These are phyloP conservation scores for Fistulinella prunicolor DNA, from an alignment of 768 basidiomycete species.

Conservation along the genomic window DNA sequence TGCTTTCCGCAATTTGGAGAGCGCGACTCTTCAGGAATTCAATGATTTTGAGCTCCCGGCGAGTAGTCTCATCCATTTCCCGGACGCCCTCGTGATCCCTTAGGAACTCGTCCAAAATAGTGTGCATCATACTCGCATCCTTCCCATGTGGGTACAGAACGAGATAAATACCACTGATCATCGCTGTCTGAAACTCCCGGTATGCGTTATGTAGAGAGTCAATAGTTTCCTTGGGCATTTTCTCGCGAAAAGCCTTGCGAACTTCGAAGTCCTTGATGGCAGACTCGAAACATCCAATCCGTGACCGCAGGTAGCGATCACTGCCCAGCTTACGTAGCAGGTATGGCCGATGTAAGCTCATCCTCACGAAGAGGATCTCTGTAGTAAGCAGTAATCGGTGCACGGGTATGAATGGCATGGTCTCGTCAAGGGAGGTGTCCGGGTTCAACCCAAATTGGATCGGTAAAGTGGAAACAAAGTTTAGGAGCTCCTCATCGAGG, in stretches of 20 bases:
- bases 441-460: constrained; percentile 75
- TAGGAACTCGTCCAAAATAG: constrained; percentile 76
- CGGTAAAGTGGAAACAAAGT: constrained; percentile 73
- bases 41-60: constrained; percentile 79
- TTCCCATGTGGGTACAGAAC: constrained; percentile 73
- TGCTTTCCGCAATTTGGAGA: constrained; percentile 46
- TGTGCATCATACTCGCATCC: constrained; percentile 69
- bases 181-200: constrained; percentile 83
- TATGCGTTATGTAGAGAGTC: constrained; percentile 79
- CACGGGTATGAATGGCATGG: constrained; percentile 62
- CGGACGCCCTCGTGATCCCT: constrained; percentile 48
- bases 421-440: constrained; percentile 73
- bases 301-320: constrained; percentile 77
- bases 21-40: constrained; percentile 75
- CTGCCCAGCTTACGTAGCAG: constrained; percentile 70
- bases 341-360: constrained; percentile 85
- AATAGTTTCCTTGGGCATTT: constrained; percentile 58
- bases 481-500: constrained; percentile 80
- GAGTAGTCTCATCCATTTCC: constrained; percentile 81
- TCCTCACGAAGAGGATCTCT: constrained; percentile 83
- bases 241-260: constrained; percentile 63
- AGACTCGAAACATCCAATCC: constrained; percentile 87
- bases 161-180: constrained; percentile 87
- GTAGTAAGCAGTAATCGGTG: constrained; percentile 90
- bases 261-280: constrained; percentile 85